Conservation (phyloP, 2,329 filamentous ascomycete genomes). For the Clonostachys rosea region DNA sequence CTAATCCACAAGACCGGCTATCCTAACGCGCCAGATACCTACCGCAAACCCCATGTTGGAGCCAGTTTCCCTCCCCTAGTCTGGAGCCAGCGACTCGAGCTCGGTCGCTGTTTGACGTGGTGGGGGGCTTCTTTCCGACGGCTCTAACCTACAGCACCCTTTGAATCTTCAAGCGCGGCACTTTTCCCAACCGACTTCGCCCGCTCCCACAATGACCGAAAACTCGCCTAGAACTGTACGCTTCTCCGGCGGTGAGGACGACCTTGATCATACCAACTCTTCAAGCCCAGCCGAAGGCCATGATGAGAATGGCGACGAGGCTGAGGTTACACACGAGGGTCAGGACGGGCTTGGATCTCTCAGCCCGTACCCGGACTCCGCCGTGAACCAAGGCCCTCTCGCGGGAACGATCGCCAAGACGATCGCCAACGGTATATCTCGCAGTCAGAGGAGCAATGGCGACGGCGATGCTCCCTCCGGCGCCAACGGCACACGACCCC, state of each 20-base stretch:
- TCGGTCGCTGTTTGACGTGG: too few species aligned
- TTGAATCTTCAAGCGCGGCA: too few species aligned
- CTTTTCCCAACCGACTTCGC: too few species aligned
- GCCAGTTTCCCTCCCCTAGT: too few species aligned
- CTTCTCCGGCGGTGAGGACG: slow-evolving; percentile 4
- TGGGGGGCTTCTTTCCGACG: too few species aligned
- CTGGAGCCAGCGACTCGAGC: too few species aligned
- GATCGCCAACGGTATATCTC: slow-evolving; percentile 23
- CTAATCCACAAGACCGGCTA: too few species aligned
- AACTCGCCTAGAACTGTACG: slow-evolving; percentile 6
- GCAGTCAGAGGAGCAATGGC: slow-evolving; percentile 30
- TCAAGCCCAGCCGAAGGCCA: too few species aligned
- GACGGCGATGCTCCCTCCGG: slow-evolving; percentile 18
- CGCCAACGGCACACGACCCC: slow-evolving; percentile 37
- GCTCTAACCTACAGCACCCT: too few species aligned
- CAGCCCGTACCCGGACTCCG: slow-evolving; percentile 24
- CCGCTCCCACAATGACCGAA: slow-evolving; percentile 3
- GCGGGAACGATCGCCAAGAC: background rate
- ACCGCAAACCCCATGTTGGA: too few species aligned
- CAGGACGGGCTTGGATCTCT: slow-evolving; percentile 36
- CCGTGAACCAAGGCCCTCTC: background rate
- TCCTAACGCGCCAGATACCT: too few species aligned
- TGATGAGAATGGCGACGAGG: too few species aligned
- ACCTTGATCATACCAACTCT: background rate
- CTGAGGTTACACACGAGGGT: slow-evolving; percentile 30